Evolutionary conservation across 176 grass and related monocot species (phyloP).

Genomic region (Juncus effusus): DNA sequence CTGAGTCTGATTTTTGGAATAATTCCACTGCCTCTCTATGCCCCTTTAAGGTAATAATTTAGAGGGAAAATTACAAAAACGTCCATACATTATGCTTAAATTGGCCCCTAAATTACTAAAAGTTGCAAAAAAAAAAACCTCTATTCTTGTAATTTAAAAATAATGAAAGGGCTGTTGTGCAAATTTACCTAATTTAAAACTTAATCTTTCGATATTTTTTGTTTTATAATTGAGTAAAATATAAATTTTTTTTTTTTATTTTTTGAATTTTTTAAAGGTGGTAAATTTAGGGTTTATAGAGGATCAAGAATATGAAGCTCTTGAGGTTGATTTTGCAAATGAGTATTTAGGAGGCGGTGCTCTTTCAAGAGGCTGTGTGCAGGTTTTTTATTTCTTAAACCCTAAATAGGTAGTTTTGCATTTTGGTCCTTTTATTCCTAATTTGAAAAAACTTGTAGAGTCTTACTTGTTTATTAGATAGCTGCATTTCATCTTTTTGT

Average conservation of each 20-base stretch:
- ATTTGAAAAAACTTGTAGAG: too few species aligned
- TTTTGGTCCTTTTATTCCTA: conserved; percentile 16
- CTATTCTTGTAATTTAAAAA: too few species aligned
- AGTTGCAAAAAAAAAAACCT: background rate
- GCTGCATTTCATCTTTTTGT: too few species aligned
- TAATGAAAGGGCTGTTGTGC: too few species aligned
- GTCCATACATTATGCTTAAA: background rate
- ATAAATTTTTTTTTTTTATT: conserved; percentile 30
- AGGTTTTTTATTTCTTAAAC: conserved; percentile 52
- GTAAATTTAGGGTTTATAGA: conserved; percentile 75
- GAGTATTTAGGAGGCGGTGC: conserved; percentile 90
- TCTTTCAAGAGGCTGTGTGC: conserved; percentile 80
- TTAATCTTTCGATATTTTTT: background rate
- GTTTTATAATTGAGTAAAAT: conserved; percentile 10
- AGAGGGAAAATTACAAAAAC: background rate
- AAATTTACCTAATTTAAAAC: too few species aligned
- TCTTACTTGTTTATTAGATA: background rate
- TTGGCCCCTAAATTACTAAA: background rate
- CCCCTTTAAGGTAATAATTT: conserved; percentile 55
- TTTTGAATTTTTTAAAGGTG: conserved; percentile 54
- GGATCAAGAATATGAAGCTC: conserved; percentile 71
- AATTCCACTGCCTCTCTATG: conserved; percentile 51
- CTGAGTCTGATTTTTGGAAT: conserved; percentile 47
- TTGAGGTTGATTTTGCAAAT: conserved; percentile 96
- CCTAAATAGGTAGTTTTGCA: conserved; percentile 21